Base-by-base conservation (phyloP, 1,284 basidiomycete genomes). In the Cryptococcus sp. region DNA sequence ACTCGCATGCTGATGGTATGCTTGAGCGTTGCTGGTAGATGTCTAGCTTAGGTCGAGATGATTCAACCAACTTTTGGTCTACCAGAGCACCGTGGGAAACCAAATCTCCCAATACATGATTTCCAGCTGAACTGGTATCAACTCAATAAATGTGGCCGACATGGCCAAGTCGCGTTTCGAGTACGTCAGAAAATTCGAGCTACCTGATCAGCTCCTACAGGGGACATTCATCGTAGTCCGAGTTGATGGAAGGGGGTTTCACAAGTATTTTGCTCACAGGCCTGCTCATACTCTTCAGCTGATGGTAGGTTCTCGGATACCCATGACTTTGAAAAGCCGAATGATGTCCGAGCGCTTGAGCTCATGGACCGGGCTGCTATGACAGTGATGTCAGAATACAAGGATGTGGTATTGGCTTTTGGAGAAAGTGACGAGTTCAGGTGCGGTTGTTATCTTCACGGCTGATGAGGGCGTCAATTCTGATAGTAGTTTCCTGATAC, bases 391-490 rank as follows among this genome's bases (percentile, higher is more conserved):
- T 76, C 84, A 34, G 84, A 86, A 65, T 86, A 87, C 65, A 81
- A 82, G 42, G 90, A 93, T 67, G 82, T 94, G 48, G 77, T 90
- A 5, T 79, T 93, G 25, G 94, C 82, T 0, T 98, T 96, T 71
- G 94, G 94, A 1, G 90, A 98, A 77, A 94, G 91, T 39, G 96
- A 98, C 73, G 96, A 98, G 75, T 98, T 84, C 76, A 96, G 91
- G 91, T 87, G 80, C 67, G 19, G 37, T n/a, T 45, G 4, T 5
- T 4, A 28, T 11, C 28, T 28, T 28, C 11, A 4, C 28, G 4
- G 28, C 11, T 4, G 28, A 11, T 28, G 28, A 28, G n/a, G n/a
- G n/a, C n/a, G n/a, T n/a, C n/a, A 28, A 28, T 5, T 4, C 28
- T 28, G 28, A 28, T 28, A 39, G 44, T 19, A 93, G 91, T 69